phyloP scores from a whole-genome alignment of 2,329 filamentous ascomycete species.

The Colletotrichum liriopes region DNA sequence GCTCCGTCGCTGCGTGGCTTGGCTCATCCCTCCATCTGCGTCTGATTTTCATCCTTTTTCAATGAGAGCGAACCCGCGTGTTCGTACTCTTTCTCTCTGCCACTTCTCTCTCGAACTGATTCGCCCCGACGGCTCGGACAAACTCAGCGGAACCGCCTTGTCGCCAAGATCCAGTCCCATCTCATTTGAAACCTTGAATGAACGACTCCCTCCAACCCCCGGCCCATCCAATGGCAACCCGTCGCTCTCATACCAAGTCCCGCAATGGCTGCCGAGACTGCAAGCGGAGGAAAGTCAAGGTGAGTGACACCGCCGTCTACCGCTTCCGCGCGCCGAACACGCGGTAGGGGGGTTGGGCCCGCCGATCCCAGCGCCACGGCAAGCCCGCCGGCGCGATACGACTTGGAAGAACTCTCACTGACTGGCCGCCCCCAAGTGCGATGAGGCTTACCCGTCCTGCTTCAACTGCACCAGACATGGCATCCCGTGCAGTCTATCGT shows the following conservation, averaged over 20 bases:
- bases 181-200: slow-evolving; percentile 6
- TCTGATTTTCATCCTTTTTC: neutral
- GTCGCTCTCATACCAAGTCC: slow-evolving; percentile 53
- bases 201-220: neutral
- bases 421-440: slow-evolving; percentile 35
- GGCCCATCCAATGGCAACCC: slow-evolving; percentile 33
- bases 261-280: slow-evolving; percentile 52
- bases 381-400: neutral
- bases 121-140: neutral
- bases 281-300: slow-evolving; percentile 54
- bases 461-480: slow-evolving; percentile 51
- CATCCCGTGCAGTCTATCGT: slow-evolving; percentile 49
- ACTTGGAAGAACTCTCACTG: neutral
- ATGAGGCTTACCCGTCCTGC: slow-evolving; percentile 50
- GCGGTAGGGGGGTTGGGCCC: neutral
- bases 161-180: neutral
- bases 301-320: slow-evolving; percentile 38
- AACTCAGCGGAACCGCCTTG: neutral
- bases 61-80: slow-evolving; percentile 28
- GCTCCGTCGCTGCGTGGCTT: slow-evolving; percentile 3
- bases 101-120: neutral
- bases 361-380: neutral
- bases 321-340: slow-evolving; percentile 10
- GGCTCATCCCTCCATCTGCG: neutral
- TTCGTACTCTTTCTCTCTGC: neutral